These are phyloP conservation scores for Trifolium repens DNA, from an alignment of 306 rosid species.

Conservation along the genomic window DNA sequence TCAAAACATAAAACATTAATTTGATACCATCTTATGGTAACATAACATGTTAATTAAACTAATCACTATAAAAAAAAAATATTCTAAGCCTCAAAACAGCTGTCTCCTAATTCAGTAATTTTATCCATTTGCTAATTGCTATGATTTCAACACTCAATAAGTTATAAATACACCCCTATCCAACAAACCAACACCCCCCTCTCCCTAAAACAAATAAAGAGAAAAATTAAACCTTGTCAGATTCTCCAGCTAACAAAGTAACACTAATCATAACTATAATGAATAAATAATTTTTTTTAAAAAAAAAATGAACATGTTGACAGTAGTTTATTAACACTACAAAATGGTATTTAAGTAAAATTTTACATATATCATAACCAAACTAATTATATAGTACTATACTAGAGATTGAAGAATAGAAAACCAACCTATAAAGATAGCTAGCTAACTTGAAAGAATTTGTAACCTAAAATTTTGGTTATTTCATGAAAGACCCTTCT, in stretches of 20 bases:
- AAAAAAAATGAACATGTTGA: background rate
- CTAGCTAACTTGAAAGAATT: conserved; percentile 38
- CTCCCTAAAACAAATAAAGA: background rate
- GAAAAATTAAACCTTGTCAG: background rate
- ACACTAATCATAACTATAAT: no score
- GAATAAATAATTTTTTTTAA: no score
- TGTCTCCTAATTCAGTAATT: conserved; percentile 7
- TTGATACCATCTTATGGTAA: background rate
- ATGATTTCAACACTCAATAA: conserved; percentile 26
- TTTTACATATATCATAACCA: background rate
- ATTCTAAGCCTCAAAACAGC: background rate
- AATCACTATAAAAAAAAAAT: conserved; percentile 21
- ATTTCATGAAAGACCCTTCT: conserved; percentile 15
- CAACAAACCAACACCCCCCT: background rate
- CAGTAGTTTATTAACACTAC: no score
- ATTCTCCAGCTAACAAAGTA: background rate
- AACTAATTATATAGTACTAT: background rate
- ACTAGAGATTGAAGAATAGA: conserved; percentile 30
- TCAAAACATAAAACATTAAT: conserved; percentile 8
- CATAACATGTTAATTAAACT: conserved; percentile 20
- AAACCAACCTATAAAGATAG: conserved; percentile 37
- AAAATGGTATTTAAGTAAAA: no score
- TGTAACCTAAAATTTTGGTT: conserved; percentile 36
- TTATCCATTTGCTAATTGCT: background rate
- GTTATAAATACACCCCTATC: background rate